Conservation (phyloP, 129 eudicot species). For the Tanacetum coccineum region DNA sequence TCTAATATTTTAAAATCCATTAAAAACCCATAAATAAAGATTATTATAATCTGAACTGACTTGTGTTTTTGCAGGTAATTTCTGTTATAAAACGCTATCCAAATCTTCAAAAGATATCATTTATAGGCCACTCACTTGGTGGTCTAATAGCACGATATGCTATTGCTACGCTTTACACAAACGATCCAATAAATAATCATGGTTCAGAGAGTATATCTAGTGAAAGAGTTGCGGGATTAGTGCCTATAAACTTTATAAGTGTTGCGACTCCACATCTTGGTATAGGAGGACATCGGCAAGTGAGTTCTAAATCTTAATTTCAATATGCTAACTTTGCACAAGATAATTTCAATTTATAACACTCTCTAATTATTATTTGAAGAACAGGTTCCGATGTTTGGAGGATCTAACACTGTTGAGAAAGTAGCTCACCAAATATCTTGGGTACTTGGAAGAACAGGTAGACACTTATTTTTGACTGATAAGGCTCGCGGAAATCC, state of each 20-base stretch:
- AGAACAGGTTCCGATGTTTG: constrained; percentile 67
- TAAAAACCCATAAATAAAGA: background rate
- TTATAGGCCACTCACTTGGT: constrained; percentile 91
- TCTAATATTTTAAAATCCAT: background rate
- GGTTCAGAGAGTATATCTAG: constrained; percentile 23
- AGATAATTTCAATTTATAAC: constrained; percentile 9
- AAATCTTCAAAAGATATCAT: constrained; percentile 77
- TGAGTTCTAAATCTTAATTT: constrained; percentile 23
- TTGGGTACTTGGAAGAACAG: constrained; percentile 87
- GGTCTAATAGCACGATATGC: constrained; percentile 92
- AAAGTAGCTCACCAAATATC: constrained; percentile 60
- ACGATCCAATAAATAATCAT: constrained; percentile 23
- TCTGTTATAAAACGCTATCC: constrained; percentile 65
- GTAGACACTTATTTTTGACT: constrained; percentile 70
- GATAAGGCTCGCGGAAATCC: constrained; percentile 63
- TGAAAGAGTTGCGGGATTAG: constrained; percentile 69
- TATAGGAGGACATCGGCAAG: constrained; percentile 86
- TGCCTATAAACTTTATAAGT: constrained; percentile 80
- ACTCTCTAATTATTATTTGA: background rate
- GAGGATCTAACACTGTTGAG: constrained; percentile 66
- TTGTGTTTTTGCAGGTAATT: constrained; percentile 49
- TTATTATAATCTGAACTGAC: constrained; percentile 5
- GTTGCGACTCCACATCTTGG: constrained; percentile 96
- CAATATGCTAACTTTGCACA: background rate
- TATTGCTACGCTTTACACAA: constrained; percentile 66